phyloP scores from a whole-genome alignment of 2,329 filamentous ascomycete species.

The Arthrobotrys conoides region DNA sequence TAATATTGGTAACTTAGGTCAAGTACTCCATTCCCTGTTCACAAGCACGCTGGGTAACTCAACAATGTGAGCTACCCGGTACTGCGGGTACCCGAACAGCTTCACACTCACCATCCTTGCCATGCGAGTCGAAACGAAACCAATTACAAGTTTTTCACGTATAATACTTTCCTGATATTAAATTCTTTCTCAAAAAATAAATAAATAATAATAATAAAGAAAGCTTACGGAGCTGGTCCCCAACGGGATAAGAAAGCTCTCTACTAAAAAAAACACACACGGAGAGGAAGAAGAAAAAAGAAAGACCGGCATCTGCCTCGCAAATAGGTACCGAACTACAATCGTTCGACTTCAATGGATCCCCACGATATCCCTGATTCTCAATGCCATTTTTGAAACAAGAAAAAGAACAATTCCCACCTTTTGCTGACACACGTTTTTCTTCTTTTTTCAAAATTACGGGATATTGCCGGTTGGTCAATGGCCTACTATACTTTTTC shows the following conservation, averaged over 20 bases:
- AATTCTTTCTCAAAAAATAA: constrained; percentile 8
- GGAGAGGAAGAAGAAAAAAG: background rate
- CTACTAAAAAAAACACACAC: background rate
- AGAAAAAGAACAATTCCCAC: background rate
- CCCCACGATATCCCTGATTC: constrained; percentile 14
- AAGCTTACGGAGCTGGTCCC: background rate
- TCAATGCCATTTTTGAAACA: constrained; percentile 14
- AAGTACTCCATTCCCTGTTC: too few species aligned
- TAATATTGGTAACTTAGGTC: background rate
- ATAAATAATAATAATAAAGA: too few species aligned
- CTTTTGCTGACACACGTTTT: constrained; percentile 4
- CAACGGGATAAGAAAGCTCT: background rate
- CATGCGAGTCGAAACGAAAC: constrained; percentile 4
- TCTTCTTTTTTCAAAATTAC: constrained; percentile 4
- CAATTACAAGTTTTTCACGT: background rate
- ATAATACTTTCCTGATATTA: constrained; percentile 6
- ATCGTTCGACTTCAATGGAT: background rate
- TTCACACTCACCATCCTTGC: constrained; percentile 32
- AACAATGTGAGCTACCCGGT: constrained; percentile 20
- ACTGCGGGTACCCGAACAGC: constrained; percentile 49
- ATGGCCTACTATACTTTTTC: background rate
- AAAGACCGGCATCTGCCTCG: background rate
- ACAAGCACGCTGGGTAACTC: background rate
- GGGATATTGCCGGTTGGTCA: constrained; percentile 5
- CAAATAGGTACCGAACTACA: background rate